phyloP scores from a whole-genome alignment of 768 basidiomycete genomes.

The Multifurca ochricompacta region DNA sequence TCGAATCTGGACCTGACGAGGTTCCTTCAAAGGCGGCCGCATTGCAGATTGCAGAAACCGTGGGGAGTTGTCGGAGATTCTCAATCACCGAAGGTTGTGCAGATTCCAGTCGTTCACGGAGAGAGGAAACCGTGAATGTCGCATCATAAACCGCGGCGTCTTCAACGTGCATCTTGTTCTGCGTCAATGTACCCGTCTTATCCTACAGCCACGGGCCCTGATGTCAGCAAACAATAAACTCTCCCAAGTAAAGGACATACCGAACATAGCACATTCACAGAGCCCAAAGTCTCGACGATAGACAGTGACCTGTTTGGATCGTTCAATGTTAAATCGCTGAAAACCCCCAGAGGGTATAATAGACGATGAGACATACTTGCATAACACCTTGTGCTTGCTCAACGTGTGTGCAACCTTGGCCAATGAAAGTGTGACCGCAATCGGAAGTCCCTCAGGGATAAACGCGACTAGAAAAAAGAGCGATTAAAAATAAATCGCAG shows the following conservation, averaged over 20 bases:
- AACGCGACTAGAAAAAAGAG: slow-evolving; percentile 32
- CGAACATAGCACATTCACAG: slow-evolving; percentile 45
- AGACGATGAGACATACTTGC: slow-evolving; percentile 26
- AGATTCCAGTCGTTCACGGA: slow-evolving; percentile 3
- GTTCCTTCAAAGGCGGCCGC: slow-evolving; percentile 37
- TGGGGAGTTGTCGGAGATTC: slow-evolving; percentile 26
- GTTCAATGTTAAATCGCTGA: background rate
- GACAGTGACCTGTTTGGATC: slow-evolving; percentile 34
- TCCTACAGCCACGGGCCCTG: slow-evolving; percentile 32
- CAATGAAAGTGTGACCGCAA: slow-evolving; percentile 50
- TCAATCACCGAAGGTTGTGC: slow-evolving; percentile 5
- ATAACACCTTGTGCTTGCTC: slow-evolving; percentile 44
- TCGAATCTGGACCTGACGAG: slow-evolving; percentile 25
- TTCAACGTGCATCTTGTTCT: slow-evolving; percentile 51
- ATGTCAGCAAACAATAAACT: background rate
- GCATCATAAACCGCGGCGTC: slow-evolving; percentile 35
- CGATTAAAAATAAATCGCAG: background rate
- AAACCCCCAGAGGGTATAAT: background rate
- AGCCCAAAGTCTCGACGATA: slow-evolving; percentile 60
- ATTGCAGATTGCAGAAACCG: slow-evolving; percentile 45
- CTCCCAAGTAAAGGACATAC: background rate
- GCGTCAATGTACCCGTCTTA: slow-evolving; percentile 57
- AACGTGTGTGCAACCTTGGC: slow-evolving; percentile 38
- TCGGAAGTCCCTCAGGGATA: slow-evolving; percentile 47
- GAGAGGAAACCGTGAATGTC: slow-evolving; percentile 20